These are phyloP conservation scores for Rosa multiflora DNA, from an alignment of 306 rosid genomes.

Conservation along the genomic window DNA sequence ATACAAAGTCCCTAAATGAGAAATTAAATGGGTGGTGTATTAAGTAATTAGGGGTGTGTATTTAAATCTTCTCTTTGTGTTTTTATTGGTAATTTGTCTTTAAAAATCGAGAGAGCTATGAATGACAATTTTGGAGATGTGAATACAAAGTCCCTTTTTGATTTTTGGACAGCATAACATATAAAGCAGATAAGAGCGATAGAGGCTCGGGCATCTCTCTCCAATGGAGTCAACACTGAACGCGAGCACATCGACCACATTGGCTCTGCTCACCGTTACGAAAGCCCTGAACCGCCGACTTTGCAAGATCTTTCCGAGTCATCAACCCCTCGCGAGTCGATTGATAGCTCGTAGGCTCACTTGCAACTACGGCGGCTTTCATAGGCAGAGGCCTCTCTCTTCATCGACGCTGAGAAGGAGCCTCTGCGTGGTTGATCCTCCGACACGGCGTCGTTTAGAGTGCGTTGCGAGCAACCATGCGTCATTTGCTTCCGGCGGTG, in stretches of 20 bases:
- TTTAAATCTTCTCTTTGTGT: no score
- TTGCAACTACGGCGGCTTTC: constrained; percentile 20
- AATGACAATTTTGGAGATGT: no score
- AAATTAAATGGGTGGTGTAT: no score
- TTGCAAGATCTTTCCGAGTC: constrained; percentile 24
- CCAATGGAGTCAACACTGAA: constrained; percentile 68
- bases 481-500: constrained; percentile 60
- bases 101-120: no score
- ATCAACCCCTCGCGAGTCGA: constrained; percentile 29
- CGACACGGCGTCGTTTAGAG: constrained; percentile 33
- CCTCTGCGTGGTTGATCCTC: constrained; percentile 28
- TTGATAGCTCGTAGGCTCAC: constrained; percentile 45
- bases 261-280: constrained; percentile 41
- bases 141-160: no score
- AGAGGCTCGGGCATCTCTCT: background rate
- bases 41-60: no score
- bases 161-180: no score
- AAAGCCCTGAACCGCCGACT: constrained; percentile 54
- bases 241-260: constrained; percentile 36
- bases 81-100: no score
- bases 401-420: constrained; percentile 29
- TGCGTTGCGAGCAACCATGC: constrained; percentile 62
- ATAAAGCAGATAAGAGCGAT: background rate
- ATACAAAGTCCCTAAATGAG: no score
- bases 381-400: constrained; percentile 1